Percentiles rank a stretch among this genome's conserved stretches.
Conservation (phyloP, 805 yeast species). For the Metschnikowia colocasiae region DNA sequence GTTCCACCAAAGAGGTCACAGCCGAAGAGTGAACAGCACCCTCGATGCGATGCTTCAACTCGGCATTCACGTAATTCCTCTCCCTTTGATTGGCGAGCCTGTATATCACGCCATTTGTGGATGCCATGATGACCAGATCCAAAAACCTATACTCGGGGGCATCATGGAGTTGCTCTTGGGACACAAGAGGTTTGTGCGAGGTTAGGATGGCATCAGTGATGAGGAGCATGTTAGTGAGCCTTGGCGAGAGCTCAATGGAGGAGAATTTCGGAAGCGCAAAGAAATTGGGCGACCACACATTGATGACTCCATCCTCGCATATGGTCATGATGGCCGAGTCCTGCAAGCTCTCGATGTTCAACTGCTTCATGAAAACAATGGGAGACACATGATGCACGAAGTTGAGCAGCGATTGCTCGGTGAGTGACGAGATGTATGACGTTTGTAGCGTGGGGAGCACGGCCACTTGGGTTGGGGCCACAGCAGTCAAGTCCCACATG, state of each 20-base stretch:
- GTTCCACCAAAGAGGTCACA: slow-evolving; percentile 9
- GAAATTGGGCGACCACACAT: slow-evolving; percentile 20
- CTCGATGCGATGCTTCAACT: background rate
- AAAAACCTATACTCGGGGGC: slow-evolving; percentile 16
- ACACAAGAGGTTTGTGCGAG: background rate
- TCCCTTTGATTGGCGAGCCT: slow-evolving; percentile 11
- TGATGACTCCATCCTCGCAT: slow-evolving; percentile 18
- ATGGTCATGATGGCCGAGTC: slow-evolving; percentile 14
- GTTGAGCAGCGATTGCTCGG: slow-evolving; percentile 2
- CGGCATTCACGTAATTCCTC: slow-evolving; percentile 1
- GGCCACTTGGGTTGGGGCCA: slow-evolving; percentile 15
- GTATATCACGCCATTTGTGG: slow-evolving; percentile 10
- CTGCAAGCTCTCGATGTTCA: slow-evolving; percentile 7
- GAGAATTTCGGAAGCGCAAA: slow-evolving; percentile 18
- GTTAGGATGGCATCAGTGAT: background rate
- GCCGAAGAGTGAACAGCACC: slow-evolving; percentile 5
- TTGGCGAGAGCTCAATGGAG: slow-evolving; percentile 9
- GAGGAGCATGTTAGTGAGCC: background rate
- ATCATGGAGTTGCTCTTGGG: slow-evolving; percentile 8
- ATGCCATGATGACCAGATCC: slow-evolving; percentile 11
- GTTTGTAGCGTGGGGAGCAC: slow-evolving; percentile 20
- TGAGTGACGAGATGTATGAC: slow-evolving; percentile 11
- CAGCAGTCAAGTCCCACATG: slow-evolving; percentile 43
- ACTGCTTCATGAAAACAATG: slow-evolving; percentile 13
- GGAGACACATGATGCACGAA: slow-evolving; percentile 16